Evolutionary conservation across 2,329 filamentous ascomycete genomes (phyloP), one percentile per base, ranked within the genome.

Genomic region (Rhinocladiella similis): DNA sequence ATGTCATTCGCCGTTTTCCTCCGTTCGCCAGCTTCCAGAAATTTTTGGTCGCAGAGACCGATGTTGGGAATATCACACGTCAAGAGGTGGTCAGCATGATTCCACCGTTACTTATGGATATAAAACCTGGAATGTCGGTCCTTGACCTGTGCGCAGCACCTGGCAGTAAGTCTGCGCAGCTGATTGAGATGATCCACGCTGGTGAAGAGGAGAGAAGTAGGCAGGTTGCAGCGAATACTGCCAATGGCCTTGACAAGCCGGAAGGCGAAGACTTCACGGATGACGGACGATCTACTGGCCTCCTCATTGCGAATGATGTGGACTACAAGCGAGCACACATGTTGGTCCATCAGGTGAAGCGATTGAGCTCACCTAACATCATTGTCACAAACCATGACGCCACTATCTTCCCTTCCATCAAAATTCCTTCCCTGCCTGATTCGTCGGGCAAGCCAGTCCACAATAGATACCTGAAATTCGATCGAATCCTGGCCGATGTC

Each of bases 21-120:
- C 94, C 94, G 2, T 99, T 99, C 72, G 87, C 91, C 48, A 88
- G 90, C 25, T 97, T 99, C 76, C 94, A 99, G 73, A 96, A 95
- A 72, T 99, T 97, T 78, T 82, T 99, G 49, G 94, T 99, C 48
- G 95, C 93, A 50, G 94, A 99, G 80, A 97, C 94, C 3, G 91
- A 89, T 54, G 91, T 97, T 19, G 94, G 94, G 67, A 99, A 97
- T 73, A 97, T 99, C 68, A 96, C 90, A 74, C 86, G 94, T 67
- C 94, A 99, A 75, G 94, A 99, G 77, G 88, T 96, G 43, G 94
- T 99, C 68, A 96, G 91, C 78, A 99, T 99, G 94, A 97, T 99
- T 61, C 94, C 94, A 22, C 94, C 94, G 22, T 82, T 97, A 66
- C 80, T 97, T 66, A 89, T 99, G 80, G 92, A 97, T 68, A 81